Evolutionary conservation across 2,329 filamentous ascomycete genomes (phyloP).

Genomic region (Pestalotiopsis fici): DNA sequence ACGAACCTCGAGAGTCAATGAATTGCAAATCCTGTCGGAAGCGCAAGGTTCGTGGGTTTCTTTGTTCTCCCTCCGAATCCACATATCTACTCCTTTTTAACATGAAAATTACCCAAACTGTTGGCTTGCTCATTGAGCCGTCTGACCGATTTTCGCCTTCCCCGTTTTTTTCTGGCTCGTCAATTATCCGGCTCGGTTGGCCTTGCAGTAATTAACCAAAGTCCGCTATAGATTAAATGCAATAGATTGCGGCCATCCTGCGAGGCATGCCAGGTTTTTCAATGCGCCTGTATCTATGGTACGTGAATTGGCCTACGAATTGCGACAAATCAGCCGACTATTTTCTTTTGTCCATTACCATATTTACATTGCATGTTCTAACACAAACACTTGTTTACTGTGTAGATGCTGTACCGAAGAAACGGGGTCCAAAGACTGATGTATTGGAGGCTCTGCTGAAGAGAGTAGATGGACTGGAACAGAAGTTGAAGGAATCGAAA

Average conservation of each 20-base stretch:
- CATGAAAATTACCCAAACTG: neutral
- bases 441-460: slow-evolving; percentile 83
- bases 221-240: slow-evolving; percentile 75
- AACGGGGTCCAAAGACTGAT: slow-evolving; percentile 87
- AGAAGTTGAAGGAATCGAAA: slow-evolving; percentile 72
- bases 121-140: slow-evolving; percentile 10
- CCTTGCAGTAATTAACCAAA: slow-evolving; percentile 2
- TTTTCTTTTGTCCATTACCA: neutral
- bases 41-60: slow-evolving; percentile 68
- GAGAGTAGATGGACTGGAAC: slow-evolving; percentile 82
- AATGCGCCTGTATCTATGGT: slow-evolving; percentile 89
- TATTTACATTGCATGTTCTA: neutral
- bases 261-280: slow-evolving; percentile 87
- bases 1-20: slow-evolving; percentile 81
- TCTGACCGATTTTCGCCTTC: slow-evolving; percentile 12
- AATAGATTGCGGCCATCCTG: slow-evolving; percentile 82
- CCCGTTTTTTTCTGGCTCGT: neutral
- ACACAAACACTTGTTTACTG: slow-evolving; percentile 1
- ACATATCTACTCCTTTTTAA: neutral
- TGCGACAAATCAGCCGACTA: neutral
- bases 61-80: neutral
- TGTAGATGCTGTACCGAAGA: slow-evolving; percentile 84
- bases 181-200: neutral
- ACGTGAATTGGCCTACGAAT: slow-evolving; percentile 29
- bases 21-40: slow-evolving; percentile 95